phyloP scores from a whole-genome alignment of 108 stramenopile species.

The Heterococcus sp. region DNA sequence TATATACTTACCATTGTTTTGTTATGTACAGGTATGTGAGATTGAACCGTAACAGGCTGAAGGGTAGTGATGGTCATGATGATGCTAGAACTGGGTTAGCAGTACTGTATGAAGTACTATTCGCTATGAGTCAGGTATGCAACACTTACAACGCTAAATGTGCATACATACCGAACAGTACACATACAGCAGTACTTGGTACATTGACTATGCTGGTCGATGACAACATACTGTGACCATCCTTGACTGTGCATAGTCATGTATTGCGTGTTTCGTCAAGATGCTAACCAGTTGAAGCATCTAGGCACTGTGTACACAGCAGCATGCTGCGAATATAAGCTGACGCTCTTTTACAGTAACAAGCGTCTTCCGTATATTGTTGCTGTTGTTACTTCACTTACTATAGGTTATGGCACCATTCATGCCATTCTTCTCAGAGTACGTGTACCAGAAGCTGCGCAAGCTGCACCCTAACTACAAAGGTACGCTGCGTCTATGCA shows the following conservation, averaged over 20 bases:
- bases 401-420: constrained; percentile 90
- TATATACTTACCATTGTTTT: too few species aligned
- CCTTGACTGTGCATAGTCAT: background rate
- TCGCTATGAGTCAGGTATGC: constrained; percentile 68
- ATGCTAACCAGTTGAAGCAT: too few species aligned
- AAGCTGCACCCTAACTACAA: constrained; percentile 79
- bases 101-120: constrained; percentile 90
- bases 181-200: too few species aligned
- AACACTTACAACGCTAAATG: too few species aligned
- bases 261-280: background rate
- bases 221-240: background rate
- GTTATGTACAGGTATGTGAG: constrained; percentile 71
- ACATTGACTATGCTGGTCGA: too few species aligned
- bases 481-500: constrained; percentile 69
- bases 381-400: background rate
- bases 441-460: constrained; percentile 91
- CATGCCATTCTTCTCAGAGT: constrained; percentile 98
- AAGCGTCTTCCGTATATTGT: background rate
- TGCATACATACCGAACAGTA: too few species aligned
- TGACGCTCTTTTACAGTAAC: too few species aligned
- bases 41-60: constrained; percentile 95
- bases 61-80: constrained; percentile 75
- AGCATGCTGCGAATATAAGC: too few species aligned
- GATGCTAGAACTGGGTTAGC: constrained; percentile 76
- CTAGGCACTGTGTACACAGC: too few species aligned